A percentile compares a stretch with the other conserved stretches of the same genome.
These are phyloP conservation scores for Ochromonas danica DNA, from an alignment of 108 stramenopile genomes.

Conservation along the genomic window DNA sequence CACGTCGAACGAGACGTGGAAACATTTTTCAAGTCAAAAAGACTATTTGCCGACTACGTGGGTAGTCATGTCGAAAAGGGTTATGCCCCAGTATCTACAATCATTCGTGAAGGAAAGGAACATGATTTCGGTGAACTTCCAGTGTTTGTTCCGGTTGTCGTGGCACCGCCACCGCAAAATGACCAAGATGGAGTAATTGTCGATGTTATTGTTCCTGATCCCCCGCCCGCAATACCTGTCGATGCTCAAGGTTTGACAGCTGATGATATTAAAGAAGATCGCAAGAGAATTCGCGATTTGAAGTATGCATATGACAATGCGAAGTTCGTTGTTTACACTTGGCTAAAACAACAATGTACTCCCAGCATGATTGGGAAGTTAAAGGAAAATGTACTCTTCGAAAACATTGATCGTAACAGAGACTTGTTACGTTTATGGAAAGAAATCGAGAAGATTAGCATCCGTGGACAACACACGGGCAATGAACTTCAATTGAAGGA, in stretches of 20 bases:
- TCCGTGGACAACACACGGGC: constrained; percentile 12
- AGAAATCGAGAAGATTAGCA: constrained; percentile 16
- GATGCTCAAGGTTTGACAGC: constrained; percentile 14
- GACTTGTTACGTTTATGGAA: constrained; percentile 16
- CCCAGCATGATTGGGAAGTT: constrained; percentile 14
- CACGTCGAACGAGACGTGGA: constrained; percentile 13
- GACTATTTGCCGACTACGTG: constrained; percentile 14
- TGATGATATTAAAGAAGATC: constrained; percentile 17
- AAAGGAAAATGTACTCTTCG: constrained; percentile 16
- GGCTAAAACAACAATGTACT: constrained; percentile 16
- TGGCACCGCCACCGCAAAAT: constrained; percentile 13
- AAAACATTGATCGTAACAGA: constrained; percentile 17
- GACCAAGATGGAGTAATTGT: constrained; percentile 15
- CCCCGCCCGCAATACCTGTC: constrained; percentile 12
- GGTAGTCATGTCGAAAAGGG: constrained; percentile 14
- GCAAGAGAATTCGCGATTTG: constrained; percentile 15
- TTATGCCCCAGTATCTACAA: constrained; percentile 15
- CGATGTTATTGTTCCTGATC: constrained; percentile 15
- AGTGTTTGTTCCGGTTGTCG: constrained; percentile 14
- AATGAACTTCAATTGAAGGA: constrained; percentile 17
- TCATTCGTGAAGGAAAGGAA: constrained; percentile 10
- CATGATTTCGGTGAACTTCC: constrained; percentile 15
- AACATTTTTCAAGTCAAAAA: constrained; percentile 17
- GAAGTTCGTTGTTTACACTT: constrained; percentile 16
- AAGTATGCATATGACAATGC: constrained; percentile 16